Evolutionary conservation across 2,329 filamentous ascomycete genomes (phyloP).

Genomic region (Torrubiellomyces zombiae): DNA sequence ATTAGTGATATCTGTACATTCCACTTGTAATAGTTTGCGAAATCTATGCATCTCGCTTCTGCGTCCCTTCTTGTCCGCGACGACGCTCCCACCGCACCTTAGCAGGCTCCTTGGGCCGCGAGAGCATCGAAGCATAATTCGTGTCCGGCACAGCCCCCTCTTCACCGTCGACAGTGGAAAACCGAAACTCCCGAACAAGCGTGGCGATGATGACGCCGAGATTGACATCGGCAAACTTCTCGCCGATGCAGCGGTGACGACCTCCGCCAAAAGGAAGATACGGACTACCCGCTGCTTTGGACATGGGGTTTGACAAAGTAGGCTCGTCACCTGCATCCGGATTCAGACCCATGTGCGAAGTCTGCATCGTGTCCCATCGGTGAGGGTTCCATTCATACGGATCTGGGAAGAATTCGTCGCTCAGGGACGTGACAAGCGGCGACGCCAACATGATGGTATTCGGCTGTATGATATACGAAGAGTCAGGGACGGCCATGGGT

Average conservation of each 20-base stretch:
- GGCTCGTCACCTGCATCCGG: slow-evolving; percentile 16
- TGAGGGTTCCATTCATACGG: slow-evolving; percentile 13
- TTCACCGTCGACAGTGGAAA: slow-evolving; percentile 38
- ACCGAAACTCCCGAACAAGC: slow-evolving; percentile 43
- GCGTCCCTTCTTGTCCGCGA: too few relatives aligned
- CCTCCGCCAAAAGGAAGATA: slow-evolving; percentile 58
- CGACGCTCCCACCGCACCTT: slow-evolving; percentile 17
- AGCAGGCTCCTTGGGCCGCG: slow-evolving; percentile 16
- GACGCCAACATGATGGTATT: slow-evolving; percentile 26
- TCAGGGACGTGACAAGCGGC: slow-evolving; percentile 25
- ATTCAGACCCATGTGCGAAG: slow-evolving; percentile 7
- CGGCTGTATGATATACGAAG: slow-evolving; percentile 38
- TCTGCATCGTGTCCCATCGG: slow-evolving; percentile 10
- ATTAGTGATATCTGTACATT: too few relatives aligned
- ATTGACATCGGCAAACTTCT: slow-evolving; percentile 61
- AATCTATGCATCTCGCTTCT: too few relatives aligned
- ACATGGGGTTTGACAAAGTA: slow-evolving; percentile 11
- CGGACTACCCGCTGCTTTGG: slow-evolving; percentile 17
- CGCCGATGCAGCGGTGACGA: slow-evolving; percentile 57
- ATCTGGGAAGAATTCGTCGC: slow-evolving; percentile 40
- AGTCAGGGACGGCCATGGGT: slow-evolving; percentile 41
- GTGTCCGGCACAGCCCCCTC: slow-evolving; percentile 42
- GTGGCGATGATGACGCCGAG: slow-evolving; percentile 46
- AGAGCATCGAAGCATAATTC: slow-evolving; percentile 40
- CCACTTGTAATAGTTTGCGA: too few relatives aligned